Evolutionary conservation across 2,329 filamentous ascomycete species (phyloP).

Genomic region (Camillea tinctor): DNA sequence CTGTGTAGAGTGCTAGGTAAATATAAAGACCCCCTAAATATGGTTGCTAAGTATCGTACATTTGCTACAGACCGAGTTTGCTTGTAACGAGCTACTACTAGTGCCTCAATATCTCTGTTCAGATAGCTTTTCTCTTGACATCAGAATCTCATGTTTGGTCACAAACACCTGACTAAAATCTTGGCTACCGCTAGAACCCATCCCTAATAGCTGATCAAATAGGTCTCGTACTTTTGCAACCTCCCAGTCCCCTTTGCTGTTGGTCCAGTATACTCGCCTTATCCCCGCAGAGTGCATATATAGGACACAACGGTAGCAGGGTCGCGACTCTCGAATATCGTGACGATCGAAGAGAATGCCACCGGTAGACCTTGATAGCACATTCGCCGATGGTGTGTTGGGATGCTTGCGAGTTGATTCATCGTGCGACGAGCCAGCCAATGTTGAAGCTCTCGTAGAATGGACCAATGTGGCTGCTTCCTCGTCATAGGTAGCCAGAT

Average conservation of each 20-base stretch:
- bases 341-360: background rate
- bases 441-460: background rate
- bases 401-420: constrained; percentile 36
- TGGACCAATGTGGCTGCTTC: background rate
- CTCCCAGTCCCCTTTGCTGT: constrained; percentile 46
- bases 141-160: constrained; percentile 52
- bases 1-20: too few species aligned
- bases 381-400: background rate
- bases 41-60: too few species aligned
- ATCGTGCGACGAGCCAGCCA: constrained; percentile 45
- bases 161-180: constrained; percentile 42
- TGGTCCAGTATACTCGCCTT: constrained; percentile 54
- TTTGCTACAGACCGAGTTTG: too few species aligned
- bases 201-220: constrained; percentile 43
- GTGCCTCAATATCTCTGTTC: background rate
- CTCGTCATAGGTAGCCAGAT: background rate
- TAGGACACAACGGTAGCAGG: constrained; percentile 51
- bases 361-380: background rate
- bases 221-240: constrained; percentile 49
- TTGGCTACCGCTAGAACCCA: constrained; percentile 17
- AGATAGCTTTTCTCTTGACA: constrained; percentile 35
- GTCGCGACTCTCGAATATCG: constrained; percentile 39
- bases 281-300: constrained; percentile 53
- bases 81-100: too few species aligned
- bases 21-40: too few species aligned